Conservation (phyloP, 164 flowering plant genomes). For the Nymphaea colorata region DNA sequence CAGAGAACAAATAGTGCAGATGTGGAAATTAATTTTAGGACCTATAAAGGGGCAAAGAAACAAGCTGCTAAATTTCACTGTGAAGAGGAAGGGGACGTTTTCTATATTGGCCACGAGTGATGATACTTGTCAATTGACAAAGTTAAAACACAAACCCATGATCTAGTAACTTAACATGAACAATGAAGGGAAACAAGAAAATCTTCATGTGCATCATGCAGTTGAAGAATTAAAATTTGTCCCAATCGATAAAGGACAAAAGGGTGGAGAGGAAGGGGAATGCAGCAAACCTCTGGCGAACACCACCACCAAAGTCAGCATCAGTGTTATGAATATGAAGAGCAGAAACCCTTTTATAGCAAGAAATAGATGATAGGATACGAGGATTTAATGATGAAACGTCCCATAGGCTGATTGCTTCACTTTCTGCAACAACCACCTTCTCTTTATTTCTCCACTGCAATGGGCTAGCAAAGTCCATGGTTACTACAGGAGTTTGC, state of each 20-base stretch:
- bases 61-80: too few relatives aligned
- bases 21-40: too few relatives aligned
- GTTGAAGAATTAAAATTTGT: background rate
- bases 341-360: conserved; percentile 51
- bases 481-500: conserved; percentile 46
- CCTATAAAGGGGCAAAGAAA: too few relatives aligned
- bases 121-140: background rate
- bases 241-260: too few relatives aligned
- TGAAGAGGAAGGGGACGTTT: too few relatives aligned
- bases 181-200: too few relatives aligned
- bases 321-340: conserved; percentile 87
- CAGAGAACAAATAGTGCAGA: too few relatives aligned
- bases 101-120: too few relatives aligned
- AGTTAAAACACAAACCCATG: background rate
- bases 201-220: background rate
- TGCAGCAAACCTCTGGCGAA: conserved; percentile 60
- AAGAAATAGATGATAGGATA: conserved; percentile 41
- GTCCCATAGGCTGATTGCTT: conserved; percentile 76
- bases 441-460: conserved; percentile 96
- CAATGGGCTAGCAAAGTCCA: conserved; percentile 89
- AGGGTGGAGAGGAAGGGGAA: background rate
- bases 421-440: conserved; percentile 74
- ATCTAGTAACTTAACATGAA: background rate
- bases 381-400: conserved; percentile 62
- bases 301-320: conserved; percentile 90